These are phyloP conservation scores for Geotrichum siamense DNA, from an alignment of 1,139 yeast genomes.

Conservation along the genomic window DNA sequence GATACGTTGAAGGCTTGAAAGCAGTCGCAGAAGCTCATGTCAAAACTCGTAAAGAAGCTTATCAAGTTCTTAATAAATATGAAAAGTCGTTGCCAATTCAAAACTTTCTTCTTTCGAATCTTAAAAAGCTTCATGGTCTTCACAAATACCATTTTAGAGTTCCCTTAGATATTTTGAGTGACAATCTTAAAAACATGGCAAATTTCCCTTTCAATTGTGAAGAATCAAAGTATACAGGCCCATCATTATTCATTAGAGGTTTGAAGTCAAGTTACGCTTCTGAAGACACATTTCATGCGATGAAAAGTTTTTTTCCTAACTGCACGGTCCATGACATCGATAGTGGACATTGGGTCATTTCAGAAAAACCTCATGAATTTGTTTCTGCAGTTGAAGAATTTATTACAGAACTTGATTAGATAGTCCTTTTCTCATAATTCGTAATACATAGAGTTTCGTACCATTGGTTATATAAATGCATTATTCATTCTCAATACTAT, in stretches of 20 bases:
- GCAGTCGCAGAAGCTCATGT: slow-evolving; percentile 41
- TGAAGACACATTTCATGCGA: slow-evolving; percentile 68
- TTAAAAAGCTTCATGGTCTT: slow-evolving; percentile 39
- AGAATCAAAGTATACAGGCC: slow-evolving; percentile 55
- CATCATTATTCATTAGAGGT: slow-evolving; percentile 75
- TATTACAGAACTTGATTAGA: background rate
- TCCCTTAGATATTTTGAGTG: slow-evolving; percentile 62
- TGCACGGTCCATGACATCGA: slow-evolving; percentile 68
- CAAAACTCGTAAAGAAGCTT: slow-evolving; percentile 59
- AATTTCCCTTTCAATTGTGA: slow-evolving; percentile 71
- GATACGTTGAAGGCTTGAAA: slow-evolving; percentile 56
- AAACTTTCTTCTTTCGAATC: slow-evolving; percentile 70
- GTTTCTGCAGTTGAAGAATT: slow-evolving; percentile 12
- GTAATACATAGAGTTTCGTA: too few species aligned
- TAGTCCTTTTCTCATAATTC: too few species aligned
- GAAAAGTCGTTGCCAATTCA: slow-evolving; percentile 55
- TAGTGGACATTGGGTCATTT: slow-evolving; percentile 73
- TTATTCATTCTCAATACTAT: too few species aligned
- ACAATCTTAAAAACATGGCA: slow-evolving; percentile 59
- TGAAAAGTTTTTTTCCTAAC: slow-evolving; percentile 71
- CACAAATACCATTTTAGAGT: slow-evolving; percentile 42
- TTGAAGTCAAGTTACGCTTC: slow-evolving; percentile 70
- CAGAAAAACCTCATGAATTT: slow-evolving; percentile 29
- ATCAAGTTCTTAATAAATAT: slow-evolving; percentile 50
- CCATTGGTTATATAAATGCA: too few species aligned